Percentiles rank a stretch among this genome's conserved stretches.
phyloP scores from a whole-genome alignment of 331 rosid species.

The Quercus tomentella region DNA sequence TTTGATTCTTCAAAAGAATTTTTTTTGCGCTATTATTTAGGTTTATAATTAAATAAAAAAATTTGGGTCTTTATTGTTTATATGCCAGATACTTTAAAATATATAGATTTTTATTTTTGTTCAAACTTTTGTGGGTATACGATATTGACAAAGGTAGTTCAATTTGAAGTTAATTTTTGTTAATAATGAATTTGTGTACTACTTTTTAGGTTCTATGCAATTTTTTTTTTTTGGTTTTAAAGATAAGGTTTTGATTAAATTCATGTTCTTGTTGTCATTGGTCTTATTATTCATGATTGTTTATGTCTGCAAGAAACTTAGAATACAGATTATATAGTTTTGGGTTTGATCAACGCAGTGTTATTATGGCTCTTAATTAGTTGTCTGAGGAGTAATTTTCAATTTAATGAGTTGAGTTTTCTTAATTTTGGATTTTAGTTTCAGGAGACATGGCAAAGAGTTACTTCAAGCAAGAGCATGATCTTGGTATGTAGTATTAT shows the following conservation, averaged over 20 bases:
- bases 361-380: background rate
- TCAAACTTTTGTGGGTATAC: background rate
- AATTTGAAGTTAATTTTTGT: background rate
- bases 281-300: background rate
- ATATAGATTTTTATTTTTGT: background rate
- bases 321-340: background rate
- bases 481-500: slow-evolving; percentile 56
- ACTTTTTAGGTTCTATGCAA: no score
- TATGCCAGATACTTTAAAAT: no score
- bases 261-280: background rate
- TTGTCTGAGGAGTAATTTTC: background rate
- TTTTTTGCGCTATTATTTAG: background rate
- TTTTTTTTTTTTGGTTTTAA: background rate
- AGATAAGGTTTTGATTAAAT: background rate
- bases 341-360: background rate
- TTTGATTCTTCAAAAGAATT: background rate
- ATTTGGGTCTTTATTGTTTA: background rate
- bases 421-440: slow-evolving; percentile 29
- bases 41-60: background rate
- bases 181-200: no score
- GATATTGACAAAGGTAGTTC: background rate
- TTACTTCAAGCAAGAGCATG: slow-evolving; percentile 97
- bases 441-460: slow-evolving; percentile 83
- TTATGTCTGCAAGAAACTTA: background rate
- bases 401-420: background rate